Evolutionary conservation across 1,284 basidiomycete species (phyloP).

Genomic region (Cerrena zonata): DNA sequence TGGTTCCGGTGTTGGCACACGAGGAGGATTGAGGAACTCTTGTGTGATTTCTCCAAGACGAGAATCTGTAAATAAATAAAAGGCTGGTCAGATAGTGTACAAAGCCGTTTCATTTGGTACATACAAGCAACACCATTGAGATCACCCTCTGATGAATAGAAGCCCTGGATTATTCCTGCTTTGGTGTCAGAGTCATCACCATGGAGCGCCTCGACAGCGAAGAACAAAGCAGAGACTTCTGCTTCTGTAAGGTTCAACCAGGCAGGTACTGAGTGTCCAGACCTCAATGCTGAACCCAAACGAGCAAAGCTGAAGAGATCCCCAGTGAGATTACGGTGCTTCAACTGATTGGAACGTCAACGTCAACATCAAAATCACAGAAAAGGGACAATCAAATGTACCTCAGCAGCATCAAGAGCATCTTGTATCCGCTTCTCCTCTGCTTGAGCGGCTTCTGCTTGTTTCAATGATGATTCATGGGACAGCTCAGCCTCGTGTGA

Average conservation of each 20-base stretch:
- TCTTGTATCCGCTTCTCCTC: conserved; percentile 49
- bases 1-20: conserved; percentile 23
- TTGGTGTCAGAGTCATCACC: conserved; percentile 47
- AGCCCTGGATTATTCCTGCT: conserved; percentile 43
- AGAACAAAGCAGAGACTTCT: conserved; percentile 51
- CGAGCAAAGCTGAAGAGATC: conserved; percentile 62
- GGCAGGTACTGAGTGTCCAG: conserved; percentile 39
- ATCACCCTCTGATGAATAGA: conserved; percentile 52
- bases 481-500: conserved; percentile 58
- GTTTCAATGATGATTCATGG: conserved; percentile 48
- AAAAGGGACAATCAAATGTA: conserved; percentile 22
- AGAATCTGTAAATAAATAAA: conserved; percentile 36
- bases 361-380: not conserved
- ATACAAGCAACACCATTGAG: conserved; percentile 56
- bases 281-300: conserved; percentile 52
- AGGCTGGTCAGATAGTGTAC: not conserved
- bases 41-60: conserved; percentile 53
- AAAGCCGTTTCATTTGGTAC: conserved; percentile 19
- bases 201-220: conserved; percentile 47
- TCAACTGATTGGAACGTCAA: conserved; percentile 30
- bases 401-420: conserved; percentile 57
- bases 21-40: conserved; percentile 44
- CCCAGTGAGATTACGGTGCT: conserved; percentile 35
- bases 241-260: conserved; percentile 41
- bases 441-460: conserved; percentile 47